Conservation (phyloP, 2,329 filamentous ascomycete species). For the Calonectria pseudoreteaudii region DNA sequence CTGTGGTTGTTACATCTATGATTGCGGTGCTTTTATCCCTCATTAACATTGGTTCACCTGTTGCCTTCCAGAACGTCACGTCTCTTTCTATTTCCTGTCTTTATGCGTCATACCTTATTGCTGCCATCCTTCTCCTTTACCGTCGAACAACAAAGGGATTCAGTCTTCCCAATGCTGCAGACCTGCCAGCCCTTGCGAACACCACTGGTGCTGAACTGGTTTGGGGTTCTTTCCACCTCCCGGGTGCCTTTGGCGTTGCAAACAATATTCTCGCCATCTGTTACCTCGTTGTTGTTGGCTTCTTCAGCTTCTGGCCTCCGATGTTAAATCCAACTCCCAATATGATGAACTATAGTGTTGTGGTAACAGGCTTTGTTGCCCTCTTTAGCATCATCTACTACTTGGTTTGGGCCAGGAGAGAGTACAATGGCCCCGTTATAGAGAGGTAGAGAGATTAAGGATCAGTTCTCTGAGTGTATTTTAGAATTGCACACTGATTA, state of each 20-base stretch:
- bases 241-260: constrained; percentile 60
- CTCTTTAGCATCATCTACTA: constrained; percentile 62
- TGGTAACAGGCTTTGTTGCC: constrained; percentile 56
- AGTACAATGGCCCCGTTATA: constrained; percentile 59
- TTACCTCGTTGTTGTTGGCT: constrained; percentile 66
- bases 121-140: constrained; percentile 42
- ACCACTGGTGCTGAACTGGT: constrained; percentile 44
- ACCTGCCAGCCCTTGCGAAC: constrained; percentile 44
- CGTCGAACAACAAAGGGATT: constrained; percentile 45
- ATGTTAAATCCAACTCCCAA: constrained; percentile 42
- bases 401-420: constrained; percentile 52
- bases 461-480: neutral
- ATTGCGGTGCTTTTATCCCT: constrained; percentile 47
- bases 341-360: constrained; percentile 61
- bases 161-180: constrained; percentile 34
- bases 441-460: constrained; percentile 33
- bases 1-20: constrained; percentile 40
- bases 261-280: constrained; percentile 67
- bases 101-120: constrained; percentile 47
- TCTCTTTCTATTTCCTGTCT: constrained; percentile 47
- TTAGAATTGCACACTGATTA: neutral
- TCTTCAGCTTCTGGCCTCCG: constrained; percentile 67
- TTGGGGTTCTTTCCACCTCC: constrained; percentile 69
- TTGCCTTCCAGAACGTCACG: constrained; percentile 46
- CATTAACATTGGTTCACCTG: constrained; percentile 48